Percentiles rank a stretch among this genome's conserved stretches.
Evolutionary conservation across 2,329 filamentous ascomycete genomes (phyloP).

Genomic region (Stachybotrys chlorohalonatus): DNA sequence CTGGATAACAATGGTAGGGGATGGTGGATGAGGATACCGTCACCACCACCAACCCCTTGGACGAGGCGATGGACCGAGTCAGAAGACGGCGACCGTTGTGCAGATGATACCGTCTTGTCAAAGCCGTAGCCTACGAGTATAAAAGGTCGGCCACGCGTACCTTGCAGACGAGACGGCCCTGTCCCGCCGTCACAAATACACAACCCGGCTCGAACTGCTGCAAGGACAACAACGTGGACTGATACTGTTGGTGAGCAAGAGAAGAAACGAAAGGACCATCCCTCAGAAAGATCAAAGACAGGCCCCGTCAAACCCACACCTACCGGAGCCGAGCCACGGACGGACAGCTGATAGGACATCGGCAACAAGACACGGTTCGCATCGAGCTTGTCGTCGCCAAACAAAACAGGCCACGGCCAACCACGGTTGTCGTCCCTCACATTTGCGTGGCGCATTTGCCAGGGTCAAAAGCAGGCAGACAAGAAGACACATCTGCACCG

Average conservation of each 20-base stretch:
- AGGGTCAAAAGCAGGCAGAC: too few species aligned
- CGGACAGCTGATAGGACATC: too few species aligned
- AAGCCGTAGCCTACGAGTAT: constrained; percentile 12
- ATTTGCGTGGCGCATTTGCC: too few species aligned
- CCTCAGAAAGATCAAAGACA: too few species aligned
- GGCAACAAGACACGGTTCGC: too few species aligned
- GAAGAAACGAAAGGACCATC: not conserved
- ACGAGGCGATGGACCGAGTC: not conserved
- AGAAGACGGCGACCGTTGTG: not conserved
- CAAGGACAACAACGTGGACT: too few species aligned
- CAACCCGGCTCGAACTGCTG: not conserved
- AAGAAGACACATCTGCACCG: too few species aligned
- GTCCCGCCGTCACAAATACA: too few species aligned
- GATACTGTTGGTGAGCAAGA: not conserved
- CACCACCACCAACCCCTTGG: not conserved
- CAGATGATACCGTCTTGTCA: constrained; percentile 14
- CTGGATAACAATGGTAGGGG: not conserved
- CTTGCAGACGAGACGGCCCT: constrained; percentile 3
- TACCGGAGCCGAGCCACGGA: not conserved
- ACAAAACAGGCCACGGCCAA: too few species aligned
- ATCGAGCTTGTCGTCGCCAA: too few species aligned
- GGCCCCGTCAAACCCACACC: not conserved
- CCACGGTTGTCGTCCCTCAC: too few species aligned
- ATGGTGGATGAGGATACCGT: not conserved
- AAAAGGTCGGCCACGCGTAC: constrained; percentile 11